Conservation (phyloP, 108 stramenopile species). For the Licmophora abbreviata region DNA sequence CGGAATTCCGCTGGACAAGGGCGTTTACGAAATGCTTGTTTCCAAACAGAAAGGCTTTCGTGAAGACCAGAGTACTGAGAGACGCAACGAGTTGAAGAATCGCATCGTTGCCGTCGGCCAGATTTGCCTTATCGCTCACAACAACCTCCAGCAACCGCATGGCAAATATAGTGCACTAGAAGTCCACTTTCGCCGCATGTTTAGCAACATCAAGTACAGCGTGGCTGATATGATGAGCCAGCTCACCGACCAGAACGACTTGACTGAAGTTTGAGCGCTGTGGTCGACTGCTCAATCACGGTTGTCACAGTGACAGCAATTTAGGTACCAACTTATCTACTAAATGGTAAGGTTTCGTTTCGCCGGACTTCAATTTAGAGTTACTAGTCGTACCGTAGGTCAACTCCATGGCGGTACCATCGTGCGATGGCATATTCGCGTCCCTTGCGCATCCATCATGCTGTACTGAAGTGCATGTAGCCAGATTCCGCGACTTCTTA, state of each 20-base stretch:
- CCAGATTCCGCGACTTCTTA: conserved; percentile 75
- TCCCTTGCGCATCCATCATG: conserved; percentile 12
- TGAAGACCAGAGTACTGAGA: conserved; percentile 58
- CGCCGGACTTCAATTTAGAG: background rate
- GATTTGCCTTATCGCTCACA: conserved; percentile 81
- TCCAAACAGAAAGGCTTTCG: conserved; percentile 85
- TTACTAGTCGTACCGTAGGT: background rate
- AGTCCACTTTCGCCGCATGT: conserved; percentile 81
- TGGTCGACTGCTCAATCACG: too few species aligned
- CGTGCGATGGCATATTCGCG: conserved; percentile 9
- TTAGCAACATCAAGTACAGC: conserved; percentile 85
- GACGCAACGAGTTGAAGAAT: conserved; percentile 83
- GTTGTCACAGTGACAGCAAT: background rate
- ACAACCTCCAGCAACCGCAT: conserved; percentile 88
- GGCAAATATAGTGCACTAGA: conserved; percentile 70
- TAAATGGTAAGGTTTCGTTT: background rate
- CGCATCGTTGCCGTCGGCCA: conserved; percentile 82
- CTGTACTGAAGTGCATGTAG: conserved; percentile 77
- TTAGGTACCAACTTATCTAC: background rate
- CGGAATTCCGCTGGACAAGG: conserved; percentile 77
- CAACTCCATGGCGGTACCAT: conserved; percentile 15
- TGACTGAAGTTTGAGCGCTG: conserved; percentile 60
- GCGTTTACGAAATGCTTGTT: conserved; percentile 85
- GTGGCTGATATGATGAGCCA: conserved; percentile 90
- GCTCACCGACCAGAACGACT: conserved; percentile 78